phyloP scores from a whole-genome alignment of 352 stramenopile species.

The Phytopythium litorale region DNA sequence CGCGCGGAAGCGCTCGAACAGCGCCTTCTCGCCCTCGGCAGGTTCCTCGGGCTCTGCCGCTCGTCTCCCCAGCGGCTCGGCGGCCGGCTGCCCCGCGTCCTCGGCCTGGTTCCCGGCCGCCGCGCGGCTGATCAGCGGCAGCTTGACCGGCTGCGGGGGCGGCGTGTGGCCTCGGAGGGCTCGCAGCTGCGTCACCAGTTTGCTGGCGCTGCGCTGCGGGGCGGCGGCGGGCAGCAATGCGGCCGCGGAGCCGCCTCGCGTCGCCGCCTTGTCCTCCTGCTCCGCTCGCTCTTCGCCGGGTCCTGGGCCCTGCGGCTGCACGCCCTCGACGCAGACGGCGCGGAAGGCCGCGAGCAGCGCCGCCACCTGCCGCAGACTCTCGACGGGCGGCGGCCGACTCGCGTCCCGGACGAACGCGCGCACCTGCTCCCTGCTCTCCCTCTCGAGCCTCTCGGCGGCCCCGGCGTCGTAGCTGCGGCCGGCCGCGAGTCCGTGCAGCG shows the following conservation, averaged over 20 bases:
- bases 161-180: constrained; percentile 25
- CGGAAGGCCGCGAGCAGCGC: constrained; percentile 44
- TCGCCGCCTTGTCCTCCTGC: neutral
- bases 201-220: constrained; percentile 22
- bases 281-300: constrained; percentile 1
- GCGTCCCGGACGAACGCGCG: constrained; percentile 32
- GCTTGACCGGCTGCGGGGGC: neutral
- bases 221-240: neutral
- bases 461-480: constrained; percentile 2
- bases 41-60: neutral
- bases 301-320: constrained; percentile 12
- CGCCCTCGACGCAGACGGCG: constrained; percentile 22
- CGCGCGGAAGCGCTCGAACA: constrained; percentile 50
- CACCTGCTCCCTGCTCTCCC: constrained; percentile 21
- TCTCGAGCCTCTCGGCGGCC: constrained; percentile 11
- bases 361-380: constrained; percentile 44
- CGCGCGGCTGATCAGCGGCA: neutral
- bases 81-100: constrained; percentile 3
- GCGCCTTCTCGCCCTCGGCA: constrained; percentile 39
- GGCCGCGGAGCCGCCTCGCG: constrained; percentile 5
- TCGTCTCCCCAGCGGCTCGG: constrained; percentile 10
- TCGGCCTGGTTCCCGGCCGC: constrained; percentile 4
- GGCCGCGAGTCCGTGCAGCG: constrained; percentile 36
- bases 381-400: constrained; percentile 19
- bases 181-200: constrained; percentile 54